Base-by-base conservation (phyloP, 2,329 filamentous ascomycete species). In the Thelonectria rubi region DNA sequence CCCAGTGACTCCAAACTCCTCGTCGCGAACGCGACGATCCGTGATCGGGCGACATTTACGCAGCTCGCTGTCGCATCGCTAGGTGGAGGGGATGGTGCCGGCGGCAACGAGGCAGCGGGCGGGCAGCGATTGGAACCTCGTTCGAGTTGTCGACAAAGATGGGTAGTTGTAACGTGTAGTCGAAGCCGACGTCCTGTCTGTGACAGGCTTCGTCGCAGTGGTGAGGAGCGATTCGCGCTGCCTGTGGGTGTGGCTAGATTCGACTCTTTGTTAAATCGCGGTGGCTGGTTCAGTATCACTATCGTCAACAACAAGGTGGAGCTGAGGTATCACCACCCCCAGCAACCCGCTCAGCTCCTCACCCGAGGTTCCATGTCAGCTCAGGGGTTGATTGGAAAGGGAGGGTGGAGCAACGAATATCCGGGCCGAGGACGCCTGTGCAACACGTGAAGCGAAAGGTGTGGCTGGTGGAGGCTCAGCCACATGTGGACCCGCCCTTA, bases 1-100 rank as follows among this genome's bases (percentile, higher is more conserved):
- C 87, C 92, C 94, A 97, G 80, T 96, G 94, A 73, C 89, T 86
- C 79, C 92, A 86, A 68, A 87, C 84, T 75, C 84, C 82, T 77
- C 85, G 82, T 79, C 86, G 83, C 81, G 84, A 84, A 76, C 84
- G 82, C 71, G 86, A 86, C 72, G 84, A 81, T 72, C 79, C 76
- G 71, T 80, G 78, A 80, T 91, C 87, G 84, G 83, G 82, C 74
- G 86, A 86, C 86, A 88, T 88, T 75, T 78, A 80, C 62, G 66
- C 70, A 65, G 62, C 67, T 62, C 62, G 65, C 67, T 75, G 69
- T 75, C 73, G 75, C 77, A 78, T 78, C 55, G 73, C 75, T 70
- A 64, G 61, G 62, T 61, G 62, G 56, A 68, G 64, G 57, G 57
- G 61, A 64, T 17, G 51, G 60, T 42, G 66, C 62, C 67, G 62